Conservation (phyloP, 768 basidiomycete genomes). For the Mycena maculata region DNA sequence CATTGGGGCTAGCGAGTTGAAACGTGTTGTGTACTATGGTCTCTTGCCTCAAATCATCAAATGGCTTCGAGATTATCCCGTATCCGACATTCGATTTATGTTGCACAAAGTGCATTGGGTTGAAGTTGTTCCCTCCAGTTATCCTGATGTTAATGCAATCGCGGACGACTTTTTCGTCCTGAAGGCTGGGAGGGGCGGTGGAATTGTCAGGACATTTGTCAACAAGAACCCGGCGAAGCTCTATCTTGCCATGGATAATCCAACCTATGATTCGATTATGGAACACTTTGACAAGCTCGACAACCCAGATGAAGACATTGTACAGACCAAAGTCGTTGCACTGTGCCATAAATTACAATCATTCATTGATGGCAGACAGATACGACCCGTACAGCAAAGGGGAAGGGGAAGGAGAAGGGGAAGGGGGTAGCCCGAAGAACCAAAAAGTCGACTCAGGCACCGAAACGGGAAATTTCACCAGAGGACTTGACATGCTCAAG, state of each 20-base stretch:
- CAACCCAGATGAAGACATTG: background rate
- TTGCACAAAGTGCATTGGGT: constrained; percentile 4
- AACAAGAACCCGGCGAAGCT: constrained; percentile 7
- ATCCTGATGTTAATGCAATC: constrained; percentile 5
- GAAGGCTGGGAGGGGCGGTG: background rate
- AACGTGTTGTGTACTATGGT: background rate
- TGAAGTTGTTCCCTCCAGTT: background rate
- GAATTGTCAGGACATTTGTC: background rate
- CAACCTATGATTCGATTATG: background rate
- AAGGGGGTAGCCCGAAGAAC: too few relatives aligned
- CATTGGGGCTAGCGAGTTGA: constrained; percentile 2
- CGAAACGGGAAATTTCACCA: background rate
- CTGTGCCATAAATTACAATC: too few relatives aligned
- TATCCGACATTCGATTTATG: background rate
- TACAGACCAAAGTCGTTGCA: too few relatives aligned
- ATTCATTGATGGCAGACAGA: too few relatives aligned
- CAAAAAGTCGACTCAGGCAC: too few relatives aligned
- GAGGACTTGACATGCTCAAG: too few relatives aligned
- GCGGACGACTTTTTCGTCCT: constrained; percentile 3
- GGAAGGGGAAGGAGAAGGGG: background rate
- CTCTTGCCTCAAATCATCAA: constrained; percentile 1
- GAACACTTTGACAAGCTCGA: constrained; percentile 8
- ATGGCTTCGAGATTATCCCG: background rate
- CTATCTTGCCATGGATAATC: constrained; percentile 1
- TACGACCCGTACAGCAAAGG: background rate